Percentiles rank a stretch among this genome's conserved stretches.
phyloP scores from a whole-genome alignment of 257 asterid genomes.

The Fraxinus americana region DNA sequence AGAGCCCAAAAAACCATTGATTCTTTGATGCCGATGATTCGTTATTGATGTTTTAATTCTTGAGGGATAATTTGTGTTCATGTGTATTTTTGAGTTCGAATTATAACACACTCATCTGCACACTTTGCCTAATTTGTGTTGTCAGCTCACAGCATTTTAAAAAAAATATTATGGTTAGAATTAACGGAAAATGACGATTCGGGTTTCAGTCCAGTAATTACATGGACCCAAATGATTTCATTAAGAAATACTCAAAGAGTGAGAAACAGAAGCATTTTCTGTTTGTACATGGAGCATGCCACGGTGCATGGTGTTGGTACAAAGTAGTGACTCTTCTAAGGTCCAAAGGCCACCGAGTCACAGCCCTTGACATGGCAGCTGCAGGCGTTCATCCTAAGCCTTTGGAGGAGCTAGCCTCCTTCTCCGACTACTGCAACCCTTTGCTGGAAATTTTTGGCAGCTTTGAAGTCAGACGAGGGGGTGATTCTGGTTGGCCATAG shows the following conservation, averaged over 20 bases:
- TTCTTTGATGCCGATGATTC: too few species aligned
- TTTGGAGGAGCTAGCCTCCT: slow-evolving; percentile 29
- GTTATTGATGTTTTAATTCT: too few species aligned
- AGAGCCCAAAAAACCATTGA: too few species aligned
- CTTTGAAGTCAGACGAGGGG: slow-evolving; percentile 31
- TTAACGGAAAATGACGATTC: too few species aligned
- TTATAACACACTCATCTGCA: too few species aligned
- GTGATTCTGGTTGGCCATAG: slow-evolving; percentile 50
- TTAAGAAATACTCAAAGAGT: background rate
- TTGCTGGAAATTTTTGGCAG: slow-evolving; percentile 41
- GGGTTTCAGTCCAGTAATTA: too few species aligned
- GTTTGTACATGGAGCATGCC: slow-evolving; percentile 53
- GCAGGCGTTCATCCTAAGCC: slow-evolving; percentile 35
- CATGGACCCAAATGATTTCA: too few species aligned
- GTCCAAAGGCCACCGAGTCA: slow-evolving; percentile 40
- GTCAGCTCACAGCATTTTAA: too few species aligned
- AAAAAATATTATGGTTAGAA: too few species aligned
- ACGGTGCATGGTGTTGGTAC: slow-evolving; percentile 63
- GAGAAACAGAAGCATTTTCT: slow-evolving; percentile 41
- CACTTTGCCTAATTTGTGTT: too few species aligned
- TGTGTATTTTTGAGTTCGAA: too few species aligned
- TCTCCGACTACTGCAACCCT: slow-evolving; percentile 38
- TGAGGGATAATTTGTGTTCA: too few species aligned
- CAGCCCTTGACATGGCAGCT: slow-evolving; percentile 55
- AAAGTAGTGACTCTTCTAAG: slow-evolving; percentile 40